Conservation (phyloP, 2,329 filamentous ascomycete genomes). For the Fusarium neocosmosporiellum region DNA sequence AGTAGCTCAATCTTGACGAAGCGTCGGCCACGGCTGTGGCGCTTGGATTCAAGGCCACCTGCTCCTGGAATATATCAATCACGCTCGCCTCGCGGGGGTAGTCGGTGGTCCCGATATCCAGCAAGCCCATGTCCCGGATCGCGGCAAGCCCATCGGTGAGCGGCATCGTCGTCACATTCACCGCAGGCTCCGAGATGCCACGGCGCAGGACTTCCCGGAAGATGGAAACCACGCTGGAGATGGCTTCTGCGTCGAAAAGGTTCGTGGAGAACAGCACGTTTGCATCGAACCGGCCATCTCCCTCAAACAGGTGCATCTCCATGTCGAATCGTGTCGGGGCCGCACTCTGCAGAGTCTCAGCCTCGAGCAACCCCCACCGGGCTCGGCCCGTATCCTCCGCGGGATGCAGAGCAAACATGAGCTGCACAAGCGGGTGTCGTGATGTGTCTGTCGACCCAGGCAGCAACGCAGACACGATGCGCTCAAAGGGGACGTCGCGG, state of each 20-base stretch:
- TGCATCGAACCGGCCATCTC: slow-evolving; percentile 13
- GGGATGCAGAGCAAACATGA: slow-evolving; percentile 16
- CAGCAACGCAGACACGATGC: slow-evolving; percentile 1
- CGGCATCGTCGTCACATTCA: neutral
- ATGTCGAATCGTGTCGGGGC: slow-evolving; percentile 34
- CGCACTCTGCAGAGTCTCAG: slow-evolving; percentile 1
- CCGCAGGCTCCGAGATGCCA: slow-evolving; percentile 19
- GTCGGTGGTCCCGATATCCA: neutral
- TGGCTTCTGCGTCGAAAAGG: slow-evolving; percentile 33
- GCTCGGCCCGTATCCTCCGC: too few relatives aligned
- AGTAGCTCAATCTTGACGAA: slow-evolving; percentile 30
- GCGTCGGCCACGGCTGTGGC: slow-evolving; percentile 33
- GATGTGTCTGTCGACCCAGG: slow-evolving; percentile 8
- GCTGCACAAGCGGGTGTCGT: slow-evolving; percentile 2
- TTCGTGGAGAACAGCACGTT: slow-evolving; percentile 33
- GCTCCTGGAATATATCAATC: slow-evolving; percentile 34
- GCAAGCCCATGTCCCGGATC: neutral
- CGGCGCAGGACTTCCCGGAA: slow-evolving; percentile 30
- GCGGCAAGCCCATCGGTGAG: neutral
- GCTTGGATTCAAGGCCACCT: slow-evolving; percentile 23
- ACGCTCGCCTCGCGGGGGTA: slow-evolving; percentile 31
- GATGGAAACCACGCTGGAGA: slow-evolving; percentile 26
- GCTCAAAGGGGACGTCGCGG: slow-evolving; percentile 15
- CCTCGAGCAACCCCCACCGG: slow-evolving; percentile 1
- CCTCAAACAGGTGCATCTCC: slow-evolving; percentile 42